Conservation (phyloP, 2,329 filamentous ascomycete species). For the Fusarium robinianum region DNA sequence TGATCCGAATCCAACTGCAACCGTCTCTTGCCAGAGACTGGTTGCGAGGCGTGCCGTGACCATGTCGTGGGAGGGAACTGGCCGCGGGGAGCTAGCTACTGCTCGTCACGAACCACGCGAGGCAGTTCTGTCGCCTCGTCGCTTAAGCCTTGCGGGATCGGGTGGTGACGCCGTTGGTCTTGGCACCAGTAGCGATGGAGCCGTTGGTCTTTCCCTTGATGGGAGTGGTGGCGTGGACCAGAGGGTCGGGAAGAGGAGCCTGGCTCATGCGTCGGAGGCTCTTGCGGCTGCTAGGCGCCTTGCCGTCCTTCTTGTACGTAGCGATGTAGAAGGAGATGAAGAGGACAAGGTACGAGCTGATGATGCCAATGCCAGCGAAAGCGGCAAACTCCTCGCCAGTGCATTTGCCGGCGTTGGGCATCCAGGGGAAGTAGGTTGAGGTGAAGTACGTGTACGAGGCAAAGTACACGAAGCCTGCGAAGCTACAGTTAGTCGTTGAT, state of each 20-base stretch:
- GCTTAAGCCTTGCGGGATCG: constrained; percentile 69
- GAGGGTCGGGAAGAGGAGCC: constrained; percentile 78
- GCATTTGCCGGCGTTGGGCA: constrained; percentile 84
- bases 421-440: constrained; percentile 82
- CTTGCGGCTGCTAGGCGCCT: constrained; percentile 80
- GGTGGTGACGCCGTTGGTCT: constrained; percentile 64
- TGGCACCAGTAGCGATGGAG: constrained; percentile 58
- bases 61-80: too few species aligned
- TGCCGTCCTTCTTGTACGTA: constrained; percentile 89
- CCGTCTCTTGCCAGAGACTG: constrained; percentile 15
- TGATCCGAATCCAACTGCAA: constrained; percentile 28
- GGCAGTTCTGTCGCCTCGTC: not conserved
- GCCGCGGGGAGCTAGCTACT: too few species aligned
- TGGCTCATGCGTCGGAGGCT: constrained; percentile 68
- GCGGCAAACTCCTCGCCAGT: constrained; percentile 97
- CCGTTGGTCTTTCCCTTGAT: constrained; percentile 51
- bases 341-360: constrained; percentile 93
- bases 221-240: constrained; percentile 58
- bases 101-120: too few species aligned
- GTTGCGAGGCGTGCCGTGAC: constrained; percentile 14
- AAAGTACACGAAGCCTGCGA: constrained; percentile 97
- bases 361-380: constrained; percentile 86
- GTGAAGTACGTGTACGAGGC: constrained; percentile 99
- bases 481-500: constrained; percentile 26
- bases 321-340: constrained; percentile 99